Evolutionary conservation across 1,284 basidiomycete species (phyloP), one percentile per base, ranked within the genome.

Genomic region (Somion occarium): DNA sequence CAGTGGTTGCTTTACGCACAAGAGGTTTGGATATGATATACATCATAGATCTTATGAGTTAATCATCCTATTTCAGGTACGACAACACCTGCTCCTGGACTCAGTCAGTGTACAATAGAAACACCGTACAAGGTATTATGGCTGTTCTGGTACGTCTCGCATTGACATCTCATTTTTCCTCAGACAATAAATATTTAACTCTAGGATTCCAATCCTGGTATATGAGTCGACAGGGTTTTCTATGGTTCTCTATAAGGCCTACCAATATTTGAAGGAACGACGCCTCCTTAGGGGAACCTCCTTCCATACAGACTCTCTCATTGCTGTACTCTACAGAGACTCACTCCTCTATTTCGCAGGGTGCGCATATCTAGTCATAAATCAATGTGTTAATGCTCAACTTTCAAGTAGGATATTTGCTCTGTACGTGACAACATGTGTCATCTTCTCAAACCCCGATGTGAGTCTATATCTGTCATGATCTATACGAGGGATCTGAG

Each of bases 281-380:
- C 39, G 20, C 18, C 39, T 7, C 5, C 9, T 22, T 15, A 24
- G 22, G 44, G 19, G 19, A 25, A 11, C 24, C 5, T 13, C 5
- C 5, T 46, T 19, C 11, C 5, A 24, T 24, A 22, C 24, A 18
- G 5, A 5, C 26, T 13, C 9, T 15, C 13, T 46, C 11, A 22
- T 46, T 5, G 5, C 13, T 25, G 44, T 46, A 9, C 44, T 46
- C 5, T 46, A 23, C 19, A 9, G 44, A 7, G 44, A 46, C 22
- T 46, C 44, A 15, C 7, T 46, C 44, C 13, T 46, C 7, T 46
- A 46, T 26, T 46, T 46, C 19, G 24, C 44, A 24, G 44, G 18
- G 44, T 46, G 24, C 7, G 22, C 15, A 34, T 34, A 15, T 34
- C 7, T 46, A 46, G 19, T 25, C 22, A 23, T 13, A 9, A 9